A percentile compares a stretch with the other conserved stretches of the same genome.
Evolutionary conservation across 1,284 basidiomycete species (phyloP).

Genomic region (Ceratobasidium sp.): DNA sequence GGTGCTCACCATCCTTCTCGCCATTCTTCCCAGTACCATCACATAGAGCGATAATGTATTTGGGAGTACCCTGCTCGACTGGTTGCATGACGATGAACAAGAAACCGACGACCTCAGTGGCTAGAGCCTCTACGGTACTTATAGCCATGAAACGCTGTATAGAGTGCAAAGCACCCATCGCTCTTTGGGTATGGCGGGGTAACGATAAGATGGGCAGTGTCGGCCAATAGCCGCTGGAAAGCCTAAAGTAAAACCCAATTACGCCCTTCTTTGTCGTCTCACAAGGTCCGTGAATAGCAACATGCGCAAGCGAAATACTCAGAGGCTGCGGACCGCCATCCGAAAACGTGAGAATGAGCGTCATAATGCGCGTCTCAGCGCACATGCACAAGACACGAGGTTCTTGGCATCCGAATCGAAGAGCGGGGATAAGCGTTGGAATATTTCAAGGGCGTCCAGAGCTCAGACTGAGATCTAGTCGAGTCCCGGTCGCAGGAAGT

Average conservation of each 20-base stretch:
- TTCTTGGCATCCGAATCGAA: no score
- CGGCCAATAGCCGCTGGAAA: background rate
- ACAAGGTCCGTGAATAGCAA: background rate
- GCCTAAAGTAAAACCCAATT: background rate
- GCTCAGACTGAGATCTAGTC: no score
- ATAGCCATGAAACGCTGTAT: background rate
- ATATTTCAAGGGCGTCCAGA: no score
- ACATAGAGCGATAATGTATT: constrained; percentile 28
- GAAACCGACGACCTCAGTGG: background rate
- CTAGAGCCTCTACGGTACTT: background rate
- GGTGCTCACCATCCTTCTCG: background rate
- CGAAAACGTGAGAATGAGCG: no score
- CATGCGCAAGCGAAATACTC: no score
- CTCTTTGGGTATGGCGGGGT: background rate
- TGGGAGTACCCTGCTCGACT: background rate
- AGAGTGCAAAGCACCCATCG: background rate
- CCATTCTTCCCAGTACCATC: constrained; percentile 40
- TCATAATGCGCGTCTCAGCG: no score
- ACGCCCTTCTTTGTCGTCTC: background rate
- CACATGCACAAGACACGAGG: no score
- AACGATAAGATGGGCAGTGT: background rate
- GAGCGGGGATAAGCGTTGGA: no score
- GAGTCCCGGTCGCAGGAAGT: no score
- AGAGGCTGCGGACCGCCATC: no score
- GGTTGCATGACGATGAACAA: background rate